phyloP scores from a whole-genome alignment of 305 asterid genomes.

The Fraxinus sp. region DNA sequence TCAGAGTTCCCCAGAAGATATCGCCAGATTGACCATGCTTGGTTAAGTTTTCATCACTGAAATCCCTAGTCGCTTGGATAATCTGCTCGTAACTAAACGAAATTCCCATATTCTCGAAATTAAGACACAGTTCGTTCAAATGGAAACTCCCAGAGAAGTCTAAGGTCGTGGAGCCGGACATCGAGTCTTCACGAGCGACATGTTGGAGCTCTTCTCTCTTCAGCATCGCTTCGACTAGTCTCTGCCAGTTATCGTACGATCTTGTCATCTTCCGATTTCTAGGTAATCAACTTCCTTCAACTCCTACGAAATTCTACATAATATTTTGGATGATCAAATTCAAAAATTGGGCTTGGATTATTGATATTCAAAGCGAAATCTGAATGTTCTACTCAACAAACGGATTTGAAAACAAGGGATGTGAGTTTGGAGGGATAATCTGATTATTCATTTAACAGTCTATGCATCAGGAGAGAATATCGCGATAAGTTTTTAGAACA shows the following conservation, averaged over 20 bases:
- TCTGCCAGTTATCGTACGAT: slow-evolving; percentile 22
- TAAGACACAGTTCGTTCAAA: not conserved
- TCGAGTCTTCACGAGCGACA: not conserved
- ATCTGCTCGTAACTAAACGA: slow-evolving; percentile 33
- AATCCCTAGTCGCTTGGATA: slow-evolving; percentile 37
- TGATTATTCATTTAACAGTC: not conserved
- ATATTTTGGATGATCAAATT: too few species aligned
- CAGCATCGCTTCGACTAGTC: slow-evolving; percentile 14
- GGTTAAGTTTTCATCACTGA: slow-evolving; percentile 36
- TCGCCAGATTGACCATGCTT: slow-evolving; percentile 51
- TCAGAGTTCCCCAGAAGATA: slow-evolving; percentile 38
- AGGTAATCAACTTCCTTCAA: not conserved
- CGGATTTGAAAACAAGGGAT: not conserved
- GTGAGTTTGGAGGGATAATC: not conserved
- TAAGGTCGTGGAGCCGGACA: not conserved
- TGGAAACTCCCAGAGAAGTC: not conserved
- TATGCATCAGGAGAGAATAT: not conserved
- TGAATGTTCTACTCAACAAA: not conserved
- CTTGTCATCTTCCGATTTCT: not conserved
- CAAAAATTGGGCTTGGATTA: not conserved
- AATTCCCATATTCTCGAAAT: not conserved
- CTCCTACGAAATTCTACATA: not conserved
- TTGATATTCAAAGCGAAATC: not conserved
- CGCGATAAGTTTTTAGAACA: not conserved
- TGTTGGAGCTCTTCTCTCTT: slow-evolving; percentile 17